phyloP scores from a whole-genome alignment of 352 stramenopile species.

The Pythium grandisporangium region DNA sequence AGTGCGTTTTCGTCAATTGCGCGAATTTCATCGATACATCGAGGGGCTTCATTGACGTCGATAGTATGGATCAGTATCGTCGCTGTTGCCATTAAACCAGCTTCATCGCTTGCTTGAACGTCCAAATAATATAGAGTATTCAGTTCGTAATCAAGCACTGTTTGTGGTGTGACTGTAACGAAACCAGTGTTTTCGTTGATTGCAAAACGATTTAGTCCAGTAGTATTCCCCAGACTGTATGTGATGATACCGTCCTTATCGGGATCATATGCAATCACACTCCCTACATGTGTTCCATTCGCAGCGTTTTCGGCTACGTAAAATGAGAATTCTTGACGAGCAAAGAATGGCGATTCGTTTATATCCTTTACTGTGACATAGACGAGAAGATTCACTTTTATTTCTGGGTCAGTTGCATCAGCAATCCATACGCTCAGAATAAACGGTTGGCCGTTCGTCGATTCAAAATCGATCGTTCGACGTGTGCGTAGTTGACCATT shows the following conservation, averaged over 20 bases:
- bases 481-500: constrained; percentile 31
- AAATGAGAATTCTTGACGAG: constrained; percentile 4
- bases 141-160: constrained; percentile 11
- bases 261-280: constrained; percentile 5
- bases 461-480: constrained; percentile 27
- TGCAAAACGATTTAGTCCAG: too few relatives aligned
- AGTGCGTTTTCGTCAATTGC: constrained; percentile 11
- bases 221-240: too few relatives aligned
- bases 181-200: constrained; percentile 1
- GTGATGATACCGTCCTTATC: constrained; percentile 2
- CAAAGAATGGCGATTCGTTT: constrained; percentile 15
- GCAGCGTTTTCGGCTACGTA: constrained; percentile 7
- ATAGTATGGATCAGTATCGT: constrained; percentile 7
- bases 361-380: constrained; percentile 6
- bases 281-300: constrained; percentile 3
- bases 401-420: constrained; percentile 3
- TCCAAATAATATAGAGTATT: constrained; percentile 2
- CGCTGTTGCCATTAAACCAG: too few relatives aligned
- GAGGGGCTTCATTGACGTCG: constrained; percentile 19
- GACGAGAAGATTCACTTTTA: constrained; percentile 2
- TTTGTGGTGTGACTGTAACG: too few relatives aligned
- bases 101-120: constrained; percentile 11
- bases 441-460: not conserved
- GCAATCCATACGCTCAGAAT: constrained; percentile 3
- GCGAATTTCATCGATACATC: constrained; percentile 1